phyloP scores from a whole-genome alignment of 768 basidiomycete genomes.

The Butyriboletus loyo region DNA sequence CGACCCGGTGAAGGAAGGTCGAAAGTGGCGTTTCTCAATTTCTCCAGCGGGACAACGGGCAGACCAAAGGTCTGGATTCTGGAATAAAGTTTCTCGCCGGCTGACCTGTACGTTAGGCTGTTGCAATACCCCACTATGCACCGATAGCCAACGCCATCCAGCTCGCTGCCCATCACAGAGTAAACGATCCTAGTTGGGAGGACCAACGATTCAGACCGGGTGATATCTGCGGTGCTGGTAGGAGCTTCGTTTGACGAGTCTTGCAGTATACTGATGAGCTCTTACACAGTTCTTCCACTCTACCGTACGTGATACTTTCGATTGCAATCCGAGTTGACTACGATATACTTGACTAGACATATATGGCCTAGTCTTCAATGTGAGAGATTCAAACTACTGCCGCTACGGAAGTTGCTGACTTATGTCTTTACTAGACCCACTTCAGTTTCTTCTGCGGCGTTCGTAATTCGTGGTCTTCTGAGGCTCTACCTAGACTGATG shows the following conservation, averaged over 20 bases:
- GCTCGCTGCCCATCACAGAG: conserved; percentile 49
- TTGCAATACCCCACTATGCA: conserved; percentile 59
- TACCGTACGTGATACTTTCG: conserved; percentile 45
- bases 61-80: conserved; percentile 55
- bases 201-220: conserved; percentile 56
- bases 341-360: conserved; percentile 43
- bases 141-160: conserved; percentile 63
- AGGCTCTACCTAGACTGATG: conserved; percentile 3
- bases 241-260: conserved; percentile 6
- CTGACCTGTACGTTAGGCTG: conserved; percentile 37
- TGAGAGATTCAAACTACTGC: conserved; percentile 23
- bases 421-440: conserved; percentile 49
- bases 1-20: conserved; percentile 59
- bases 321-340: neutral
- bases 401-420: neutral
- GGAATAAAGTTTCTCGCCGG: neutral
- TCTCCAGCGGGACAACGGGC: conserved; percentile 77
- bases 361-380: conserved; percentile 62
- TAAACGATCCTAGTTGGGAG: conserved; percentile 44
- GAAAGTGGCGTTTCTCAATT: conserved; percentile 68
- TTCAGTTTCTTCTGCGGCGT: conserved; percentile 54
- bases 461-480: conserved; percentile 21
- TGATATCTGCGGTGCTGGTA: conserved; percentile 59
- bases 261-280: neutral
- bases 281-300: conserved; percentile 50